A percentile compares a stretch with the other conserved stretches of the same genome.
These are phyloP conservation scores for Handroanthus guayacan DNA, from an alignment of 257 asterid genomes.

Conservation along the genomic window DNA sequence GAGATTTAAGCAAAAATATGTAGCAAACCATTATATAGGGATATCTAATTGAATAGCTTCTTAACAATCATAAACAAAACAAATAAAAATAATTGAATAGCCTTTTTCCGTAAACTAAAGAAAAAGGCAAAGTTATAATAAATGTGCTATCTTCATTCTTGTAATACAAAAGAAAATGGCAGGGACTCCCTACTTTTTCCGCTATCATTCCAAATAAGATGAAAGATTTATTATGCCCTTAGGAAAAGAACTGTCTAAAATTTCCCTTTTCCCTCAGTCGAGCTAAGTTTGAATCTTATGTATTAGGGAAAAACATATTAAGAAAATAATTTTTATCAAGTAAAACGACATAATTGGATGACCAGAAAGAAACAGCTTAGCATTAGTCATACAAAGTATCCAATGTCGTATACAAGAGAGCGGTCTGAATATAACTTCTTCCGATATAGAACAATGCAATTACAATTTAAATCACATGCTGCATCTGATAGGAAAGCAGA, in stretches of 20 bases:
- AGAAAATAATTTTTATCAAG: too few relatives aligned
- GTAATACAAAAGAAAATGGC: conserved; percentile 17
- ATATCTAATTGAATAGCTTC: background rate
- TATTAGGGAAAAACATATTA: background rate
- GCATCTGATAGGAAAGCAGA: background rate
- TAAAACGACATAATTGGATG: background rate
- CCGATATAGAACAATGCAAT: background rate
- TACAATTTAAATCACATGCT: conserved; percentile 30
- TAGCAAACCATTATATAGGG: background rate
- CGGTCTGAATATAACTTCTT: background rate
- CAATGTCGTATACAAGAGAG: background rate
- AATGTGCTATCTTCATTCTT: conserved; percentile 13
- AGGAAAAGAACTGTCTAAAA: conserved; percentile 2
- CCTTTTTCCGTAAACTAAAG: too few relatives aligned
- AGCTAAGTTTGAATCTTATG: too few relatives aligned
- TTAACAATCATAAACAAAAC: too few relatives aligned
- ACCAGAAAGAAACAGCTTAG: background rate
- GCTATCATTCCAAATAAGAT: conserved; percentile 2
- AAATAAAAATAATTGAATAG: too few relatives aligned
- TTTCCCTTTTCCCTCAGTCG: background rate
- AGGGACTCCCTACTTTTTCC: conserved; percentile 30
- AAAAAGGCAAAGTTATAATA: background rate
- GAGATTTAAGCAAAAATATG: background rate
- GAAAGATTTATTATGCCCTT: conserved; percentile 15
- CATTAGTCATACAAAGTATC: background rate